These are phyloP conservation scores for Rhizophora apiculata DNA, from an alignment of 345 rosid species.

Conservation along the genomic window DNA sequence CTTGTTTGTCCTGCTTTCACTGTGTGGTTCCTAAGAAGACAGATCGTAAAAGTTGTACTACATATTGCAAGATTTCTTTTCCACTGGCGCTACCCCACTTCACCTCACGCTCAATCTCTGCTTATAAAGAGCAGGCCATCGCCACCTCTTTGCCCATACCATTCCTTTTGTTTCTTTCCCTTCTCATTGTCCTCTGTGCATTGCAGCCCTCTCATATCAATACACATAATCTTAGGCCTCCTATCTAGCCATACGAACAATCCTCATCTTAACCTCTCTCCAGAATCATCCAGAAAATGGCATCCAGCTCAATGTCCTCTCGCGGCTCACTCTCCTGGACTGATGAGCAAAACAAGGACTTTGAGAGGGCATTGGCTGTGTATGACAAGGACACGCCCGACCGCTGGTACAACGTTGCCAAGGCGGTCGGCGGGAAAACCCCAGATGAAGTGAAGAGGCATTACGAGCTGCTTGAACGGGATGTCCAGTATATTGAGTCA, in stretches of 20 bases:
- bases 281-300: slow-evolving; percentile 33
- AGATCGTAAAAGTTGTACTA: slow-evolving; percentile 52
- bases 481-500: slow-evolving; percentile 71
- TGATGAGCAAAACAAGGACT: slow-evolving; percentile 84
- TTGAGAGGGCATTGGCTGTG: slow-evolving; percentile 85
- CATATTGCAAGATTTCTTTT: slow-evolving; percentile 36
- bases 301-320: slow-evolving; percentile 78
- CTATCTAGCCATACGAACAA: background rate
- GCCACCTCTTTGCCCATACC: slow-evolving; percentile 49
- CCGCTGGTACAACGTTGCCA: slow-evolving; percentile 94
- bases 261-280: background rate
- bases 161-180: slow-evolving; percentile 19
- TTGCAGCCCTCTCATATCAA: slow-evolving; percentile 7
- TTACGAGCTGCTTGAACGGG: slow-evolving; percentile 68
- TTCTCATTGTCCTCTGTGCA: slow-evolving; percentile 5
- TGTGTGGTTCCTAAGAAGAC: slow-evolving; percentile 54
- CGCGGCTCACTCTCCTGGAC: slow-evolving; percentile 73
- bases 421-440: slow-evolving; percentile 80
- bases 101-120: slow-evolving; percentile 18
- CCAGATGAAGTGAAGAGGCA: slow-evolving; percentile 83
- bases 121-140: slow-evolving; percentile 60
- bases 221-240: no score
- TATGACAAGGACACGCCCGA: slow-evolving; percentile 94
- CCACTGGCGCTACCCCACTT: slow-evolving; percentile 46
- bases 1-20: slow-evolving; percentile 8